Base-by-base conservation (phyloP, 2,329 filamentous ascomycete species). In the Fusarium euwallaceae region DNA sequence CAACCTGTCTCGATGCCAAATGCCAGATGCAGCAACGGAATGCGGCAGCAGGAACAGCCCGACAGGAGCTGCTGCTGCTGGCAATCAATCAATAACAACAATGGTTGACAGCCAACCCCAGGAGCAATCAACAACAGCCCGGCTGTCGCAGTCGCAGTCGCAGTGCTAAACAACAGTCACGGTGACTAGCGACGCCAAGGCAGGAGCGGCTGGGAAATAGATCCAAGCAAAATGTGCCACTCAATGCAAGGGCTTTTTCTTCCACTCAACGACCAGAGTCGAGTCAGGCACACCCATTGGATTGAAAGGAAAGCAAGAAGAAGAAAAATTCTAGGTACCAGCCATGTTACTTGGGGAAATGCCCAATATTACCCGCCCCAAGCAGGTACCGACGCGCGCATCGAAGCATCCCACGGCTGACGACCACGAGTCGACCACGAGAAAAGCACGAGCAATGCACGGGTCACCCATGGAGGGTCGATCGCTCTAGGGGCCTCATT, bases 401-500 rank as follows among this genome's bases (percentile, higher is more conserved):
- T 58, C 27, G 11, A 22, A 17, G 43, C 43, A 45, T 24, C 43
- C 20, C 20, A 45, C 34, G 48, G 32, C 32, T 34, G 32, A 53
- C 27, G 22, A 67, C 71, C 61, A 69, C 68, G 39, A 74, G 61
- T 59, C 56, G 73, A 22, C 72, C 72, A 74, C 72, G 61, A 64
- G 61, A 36, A 32, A 56, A 55, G 39, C 61, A 64, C 61, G 72
- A 74, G 72, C 56, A 45, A 74, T 64, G 59, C 65, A 70, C 66
- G 56, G 72, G 66, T 63, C 56, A 61, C 45, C 64, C 58, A 66
- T 66, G 64, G 59, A 64, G 58, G 73, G 69, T 17, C 66, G 66
- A 75, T 75, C 72, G 60, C 66, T 66, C 64, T 74, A 71, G 63
- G 61, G 62, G 61, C 61, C 62, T 74, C 43, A 66, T 64, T 62